Evolutionary conservation across 202 grass and related monocot species (phyloP).

Genomic region (Digitaria exilis): DNA sequence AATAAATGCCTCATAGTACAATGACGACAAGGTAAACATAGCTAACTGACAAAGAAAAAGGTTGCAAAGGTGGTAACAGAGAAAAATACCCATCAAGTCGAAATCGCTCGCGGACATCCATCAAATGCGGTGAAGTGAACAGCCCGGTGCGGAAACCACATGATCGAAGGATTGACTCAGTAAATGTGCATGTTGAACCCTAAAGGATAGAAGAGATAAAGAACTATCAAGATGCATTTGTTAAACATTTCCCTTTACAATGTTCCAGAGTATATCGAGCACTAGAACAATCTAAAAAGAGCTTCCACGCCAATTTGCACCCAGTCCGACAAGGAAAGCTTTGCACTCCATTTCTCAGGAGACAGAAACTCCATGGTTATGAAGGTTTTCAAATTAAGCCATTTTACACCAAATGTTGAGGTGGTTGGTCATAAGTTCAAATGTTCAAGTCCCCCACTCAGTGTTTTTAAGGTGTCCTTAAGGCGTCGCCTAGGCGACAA

Average conservation of each 20-base stretch:
- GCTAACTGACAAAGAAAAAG: neutral
- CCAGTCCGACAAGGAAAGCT: conserved; percentile 10
- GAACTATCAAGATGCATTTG: neutral
- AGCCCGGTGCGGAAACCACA: conserved; percentile 89
- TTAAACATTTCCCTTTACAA: neutral
- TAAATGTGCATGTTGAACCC: conserved; percentile 97
- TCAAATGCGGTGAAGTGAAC: conserved; percentile 92
- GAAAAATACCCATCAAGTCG: conserved; percentile 72
- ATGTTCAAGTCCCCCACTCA: neutral
- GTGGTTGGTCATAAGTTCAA: neutral
- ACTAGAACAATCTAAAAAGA: conserved; percentile 32
- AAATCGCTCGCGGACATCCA: conserved; percentile 85
- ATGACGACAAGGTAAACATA: conserved; percentile 27
- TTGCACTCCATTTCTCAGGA: neutral
- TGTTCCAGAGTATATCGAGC: neutral
- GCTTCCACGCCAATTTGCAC: conserved; percentile 12
- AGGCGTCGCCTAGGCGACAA: too few relatives aligned
- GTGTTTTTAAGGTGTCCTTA: too few relatives aligned
- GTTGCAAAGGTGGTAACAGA: conserved; percentile 22
- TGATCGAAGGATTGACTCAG: conserved; percentile 82
- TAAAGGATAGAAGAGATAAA: conserved; percentile 30
- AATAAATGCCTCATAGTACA: conserved; percentile 19
- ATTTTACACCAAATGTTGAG: neutral
- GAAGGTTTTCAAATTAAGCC: conserved; percentile 18
- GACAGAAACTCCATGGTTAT: conserved; percentile 1